Base-by-base conservation (phyloP, 164 flowering plant species). In the Buxus sempervirens region DNA sequence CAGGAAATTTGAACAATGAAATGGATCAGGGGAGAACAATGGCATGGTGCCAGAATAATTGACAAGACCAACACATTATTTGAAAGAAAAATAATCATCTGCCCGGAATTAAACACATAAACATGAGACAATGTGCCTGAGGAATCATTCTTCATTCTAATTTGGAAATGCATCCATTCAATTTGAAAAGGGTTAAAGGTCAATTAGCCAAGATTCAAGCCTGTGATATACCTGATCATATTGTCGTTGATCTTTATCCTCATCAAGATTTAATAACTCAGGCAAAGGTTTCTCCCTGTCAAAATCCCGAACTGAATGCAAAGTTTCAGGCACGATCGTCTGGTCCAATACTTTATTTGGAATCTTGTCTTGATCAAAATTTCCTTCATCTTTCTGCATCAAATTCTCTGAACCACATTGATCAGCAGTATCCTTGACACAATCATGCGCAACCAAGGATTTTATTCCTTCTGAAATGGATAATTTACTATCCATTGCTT, bases 161-260 rank as follows among this genome's bases (percentile, higher is more conserved):
- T 10, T 5, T 45, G 12, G 18, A 45, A 10, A 45, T 41, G 45
- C 10, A 45, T 45, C 51, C 51, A 45, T 45, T 1, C 16, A 5
- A 45, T 32, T 45, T 10, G 51, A 45, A 45, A 15, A 45, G 1
- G 12, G 14, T 4, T 45, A 23, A 23, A 24, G 42, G 22, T 66
- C 7, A n/a, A 48, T 42, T 10, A 45, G 15, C 25, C 58, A 22
- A 49, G 27, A 24, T 22, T 56, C 0, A 36, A 25, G 60, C 27
- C 42, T 41, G 68, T 23, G 60, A 58, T 49, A 19, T 71, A 83
- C 93, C 88, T 77, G 77, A 69, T 68, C 49, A 63, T 72, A 58
- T 24, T 66, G 66, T 42, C 68, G 73, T 24, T 65, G 63, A 59
- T 13, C 67, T 55, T 77, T 72, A 27, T 53, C 51, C 5, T 70